Percentiles rank a stretch among this genome's conserved stretches.
phyloP scores from a whole-genome alignment of 148 eudicot species.

The Euryodendron excelsum region DNA sequence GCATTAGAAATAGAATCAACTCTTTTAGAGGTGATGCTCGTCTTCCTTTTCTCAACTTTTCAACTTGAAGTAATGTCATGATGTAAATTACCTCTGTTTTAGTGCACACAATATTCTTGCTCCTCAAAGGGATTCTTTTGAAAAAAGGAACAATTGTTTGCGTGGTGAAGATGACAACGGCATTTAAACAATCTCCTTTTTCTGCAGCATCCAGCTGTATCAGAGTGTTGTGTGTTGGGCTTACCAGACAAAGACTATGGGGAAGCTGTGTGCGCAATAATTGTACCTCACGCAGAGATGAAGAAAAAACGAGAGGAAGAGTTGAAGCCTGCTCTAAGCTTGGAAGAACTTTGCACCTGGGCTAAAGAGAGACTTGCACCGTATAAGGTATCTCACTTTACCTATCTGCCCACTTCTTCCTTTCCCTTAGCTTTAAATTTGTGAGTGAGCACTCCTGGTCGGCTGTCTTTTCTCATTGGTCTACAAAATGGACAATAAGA shows the following conservation, averaged over 20 bases:
- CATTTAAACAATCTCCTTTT: background rate
- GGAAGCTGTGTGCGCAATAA: constrained; percentile 78
- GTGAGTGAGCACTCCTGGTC: background rate
- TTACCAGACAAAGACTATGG: constrained; percentile 82
- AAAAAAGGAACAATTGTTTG: background rate
- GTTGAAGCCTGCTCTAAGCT: constrained; percentile 63
- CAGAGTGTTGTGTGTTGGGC: constrained; percentile 96
- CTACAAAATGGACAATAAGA: background rate
- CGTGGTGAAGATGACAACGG: background rate
- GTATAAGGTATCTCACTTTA: constrained; percentile 63
- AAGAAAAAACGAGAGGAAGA: constrained; percentile 56
- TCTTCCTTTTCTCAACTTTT: background rate
- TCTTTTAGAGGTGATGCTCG: constrained; percentile 66
- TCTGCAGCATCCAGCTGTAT: constrained; percentile 74
- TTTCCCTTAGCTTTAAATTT: background rate
- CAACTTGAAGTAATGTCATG: background rate
- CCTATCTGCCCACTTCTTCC: background rate
- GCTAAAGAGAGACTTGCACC: constrained; percentile 96
- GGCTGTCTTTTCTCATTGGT: background rate
- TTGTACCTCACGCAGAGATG: constrained; percentile 68
- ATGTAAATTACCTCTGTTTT: background rate
- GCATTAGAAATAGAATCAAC: constrained; percentile 95
- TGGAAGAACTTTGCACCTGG: constrained; percentile 77
- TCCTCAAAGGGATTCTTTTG: background rate
- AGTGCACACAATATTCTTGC: background rate